phyloP scores from a whole-genome alignment of 2,329 filamentous ascomycete species.

The Trichoderma endophyticum region DNA sequence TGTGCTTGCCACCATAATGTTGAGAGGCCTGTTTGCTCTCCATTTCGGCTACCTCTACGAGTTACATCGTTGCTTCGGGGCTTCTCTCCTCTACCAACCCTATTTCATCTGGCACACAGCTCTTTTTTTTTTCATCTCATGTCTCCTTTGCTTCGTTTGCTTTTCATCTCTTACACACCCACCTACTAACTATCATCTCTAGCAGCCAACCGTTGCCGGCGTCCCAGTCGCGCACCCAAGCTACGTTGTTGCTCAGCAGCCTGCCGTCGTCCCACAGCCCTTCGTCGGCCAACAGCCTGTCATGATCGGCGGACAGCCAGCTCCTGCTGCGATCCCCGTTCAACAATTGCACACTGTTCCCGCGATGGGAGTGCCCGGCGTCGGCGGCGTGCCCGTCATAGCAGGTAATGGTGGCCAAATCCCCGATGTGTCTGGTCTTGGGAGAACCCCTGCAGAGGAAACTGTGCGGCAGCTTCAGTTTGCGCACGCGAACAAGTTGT shows the following conservation, averaged over 20 bases:
- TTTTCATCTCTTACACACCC: neutral
- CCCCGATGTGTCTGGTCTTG: conserved; percentile 52
- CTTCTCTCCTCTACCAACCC: neutral
- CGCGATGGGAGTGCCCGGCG: conserved; percentile 27
- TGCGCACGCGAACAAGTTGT: conserved; percentile 48
- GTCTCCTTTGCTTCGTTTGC: neutral
- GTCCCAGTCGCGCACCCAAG: conserved; percentile 31
- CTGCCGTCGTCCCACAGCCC: conserved; percentile 32
- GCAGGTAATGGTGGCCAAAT: conserved; percentile 41
- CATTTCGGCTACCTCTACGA: neutral
- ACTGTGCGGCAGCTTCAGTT: conserved; percentile 47
- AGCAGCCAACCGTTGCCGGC: conserved; percentile 33
- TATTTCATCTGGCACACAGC: neutral
- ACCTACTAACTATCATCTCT: conserved; percentile 19
- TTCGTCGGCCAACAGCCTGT: conserved; percentile 32
- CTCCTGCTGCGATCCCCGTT: conserved; percentile 24
- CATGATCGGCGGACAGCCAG: conserved; percentile 32
- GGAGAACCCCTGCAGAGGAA: conserved; percentile 49
- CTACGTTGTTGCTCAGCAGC: conserved; percentile 35
- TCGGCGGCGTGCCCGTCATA: conserved; percentile 32
- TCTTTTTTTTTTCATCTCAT: neutral
- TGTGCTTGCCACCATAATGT: neutral
- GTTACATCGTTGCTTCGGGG: neutral
- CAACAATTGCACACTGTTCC: conserved; percentile 29
- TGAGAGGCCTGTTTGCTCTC: neutral